These are phyloP conservation scores for Scheffersomyces segobiensis DNA, from an alignment of 1,139 yeast genomes.

Conservation along the genomic window DNA sequence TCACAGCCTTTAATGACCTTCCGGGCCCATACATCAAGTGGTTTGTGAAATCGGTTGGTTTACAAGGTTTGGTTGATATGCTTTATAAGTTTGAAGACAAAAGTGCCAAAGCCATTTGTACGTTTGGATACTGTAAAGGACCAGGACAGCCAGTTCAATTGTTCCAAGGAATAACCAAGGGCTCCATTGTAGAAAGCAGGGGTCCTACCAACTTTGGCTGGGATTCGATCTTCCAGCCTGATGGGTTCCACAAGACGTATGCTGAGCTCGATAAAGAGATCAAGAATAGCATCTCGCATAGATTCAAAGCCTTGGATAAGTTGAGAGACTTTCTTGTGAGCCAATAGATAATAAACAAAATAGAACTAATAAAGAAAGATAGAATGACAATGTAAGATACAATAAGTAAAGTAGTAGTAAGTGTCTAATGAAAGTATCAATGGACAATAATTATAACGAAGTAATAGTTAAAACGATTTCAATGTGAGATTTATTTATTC, in stretches of 20 bases:
- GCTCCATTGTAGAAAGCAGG: constrained; percentile 72
- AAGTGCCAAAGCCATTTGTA: constrained; percentile 84
- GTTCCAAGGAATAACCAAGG: constrained; percentile 85
- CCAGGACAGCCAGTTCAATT: constrained; percentile 69
- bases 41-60: constrained; percentile 76
- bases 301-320: constrained; percentile 78
- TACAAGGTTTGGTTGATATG: constrained; percentile 74
- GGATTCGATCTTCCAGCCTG: constrained; percentile 89
- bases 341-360: constrained; percentile 10
- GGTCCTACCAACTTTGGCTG: constrained; percentile 89
- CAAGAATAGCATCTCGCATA: constrained; percentile 83
- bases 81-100: constrained; percentile 80
- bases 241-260: constrained; percentile 68
- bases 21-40: constrained; percentile 95
- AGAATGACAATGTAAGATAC: neutral
- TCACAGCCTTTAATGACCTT: constrained; percentile 70
- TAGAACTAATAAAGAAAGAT: neutral
- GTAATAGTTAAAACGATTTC: too few relatives aligned
- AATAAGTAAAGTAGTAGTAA: neutral
- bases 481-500: neutral
- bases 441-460: neutral
- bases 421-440: neutral
- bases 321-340: constrained; percentile 56
- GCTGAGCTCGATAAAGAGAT: constrained; percentile 85
- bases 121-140: constrained; percentile 88